Base-by-base conservation (phyloP, 139 green algal genomes). In the Volvox africanus region DNA sequence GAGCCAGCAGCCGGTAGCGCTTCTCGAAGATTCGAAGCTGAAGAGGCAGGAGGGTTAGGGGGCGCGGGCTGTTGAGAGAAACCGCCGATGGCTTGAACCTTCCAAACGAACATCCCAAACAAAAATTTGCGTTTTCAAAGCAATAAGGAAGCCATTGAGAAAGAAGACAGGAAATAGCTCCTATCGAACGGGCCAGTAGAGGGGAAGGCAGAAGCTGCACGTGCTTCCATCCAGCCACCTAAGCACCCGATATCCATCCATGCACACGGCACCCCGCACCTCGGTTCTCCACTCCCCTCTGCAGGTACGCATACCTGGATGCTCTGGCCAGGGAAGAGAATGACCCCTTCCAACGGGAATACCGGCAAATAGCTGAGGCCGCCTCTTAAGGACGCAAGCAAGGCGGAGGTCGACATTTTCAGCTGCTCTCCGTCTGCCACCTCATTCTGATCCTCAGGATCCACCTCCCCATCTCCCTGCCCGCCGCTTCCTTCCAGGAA, bases 21-120 rank as follows among this genome's bases (percentile, higher is more conserved):
- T 90, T 90, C 75, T 90, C 86, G 30, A 85, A 90, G 9, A 90
- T 24, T 33, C 86, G 86, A 22, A 90, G 75, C 86, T 90, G 85
- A 2, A 24, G 32, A 79, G 32, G 32, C 30, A 79, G 71, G 71
- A 30, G 71, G 71, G 35, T 36, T 26, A 36, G 71, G 71, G 21
- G 18, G 71, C 13, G 71, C 22, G 67, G 67, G 67, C 67, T 26
- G 67, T 14, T 28, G 5, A 9, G 44, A 55, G 67, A 75, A 75
- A 28, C 6, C 9, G 9, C 11, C 22, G 67, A 75, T 2, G 67
- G 67, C 11, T 11, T 75, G 9, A 55, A 55, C 44, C 44, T 55
- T 55, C 9, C 44, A 55, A 55, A 55, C 44, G 44, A 5, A 55
- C 44, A 14, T 55, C n/a, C n/a, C 44, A 55, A 55, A 55, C 5